phyloP scores from a whole-genome alignment of 2,329 filamentous ascomycete species.

The Aureobasidium sp. region DNA sequence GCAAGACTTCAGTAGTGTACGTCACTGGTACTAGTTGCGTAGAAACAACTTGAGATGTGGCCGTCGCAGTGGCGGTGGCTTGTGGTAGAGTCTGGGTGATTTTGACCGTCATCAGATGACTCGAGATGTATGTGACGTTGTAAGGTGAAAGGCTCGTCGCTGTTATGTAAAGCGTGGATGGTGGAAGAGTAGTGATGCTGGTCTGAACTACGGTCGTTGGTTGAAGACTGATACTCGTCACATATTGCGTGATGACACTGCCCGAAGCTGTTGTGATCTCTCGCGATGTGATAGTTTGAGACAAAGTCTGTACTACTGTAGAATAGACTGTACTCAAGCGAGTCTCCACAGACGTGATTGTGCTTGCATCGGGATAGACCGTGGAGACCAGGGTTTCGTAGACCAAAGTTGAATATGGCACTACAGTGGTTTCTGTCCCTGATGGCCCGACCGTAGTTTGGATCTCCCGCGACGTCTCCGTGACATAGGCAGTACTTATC shows the following conservation, averaged over 20 bases:
- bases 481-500: not conserved
- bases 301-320: not conserved
- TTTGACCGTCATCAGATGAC: not conserved
- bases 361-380: not conserved
- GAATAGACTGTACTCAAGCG: not conserved
- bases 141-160: not conserved
- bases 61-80: not conserved
- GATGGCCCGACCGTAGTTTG: not conserved
- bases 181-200: not conserved
- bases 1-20: not conserved
- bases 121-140: not conserved
- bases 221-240: not conserved
- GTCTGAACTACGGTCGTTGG: not conserved
- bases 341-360: not conserved
- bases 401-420: not conserved
- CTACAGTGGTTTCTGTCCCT: not conserved
- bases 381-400: not conserved
- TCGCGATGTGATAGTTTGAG: not conserved
- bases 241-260: not conserved
- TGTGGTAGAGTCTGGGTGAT: not conserved
- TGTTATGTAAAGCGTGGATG: not conserved
- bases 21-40: not conserved
- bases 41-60: not conserved
- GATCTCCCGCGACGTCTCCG: not conserved
- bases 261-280: not conserved